phyloP scores from a whole-genome alignment of 140 eudicot genomes.

The Flaveria floridana region DNA sequence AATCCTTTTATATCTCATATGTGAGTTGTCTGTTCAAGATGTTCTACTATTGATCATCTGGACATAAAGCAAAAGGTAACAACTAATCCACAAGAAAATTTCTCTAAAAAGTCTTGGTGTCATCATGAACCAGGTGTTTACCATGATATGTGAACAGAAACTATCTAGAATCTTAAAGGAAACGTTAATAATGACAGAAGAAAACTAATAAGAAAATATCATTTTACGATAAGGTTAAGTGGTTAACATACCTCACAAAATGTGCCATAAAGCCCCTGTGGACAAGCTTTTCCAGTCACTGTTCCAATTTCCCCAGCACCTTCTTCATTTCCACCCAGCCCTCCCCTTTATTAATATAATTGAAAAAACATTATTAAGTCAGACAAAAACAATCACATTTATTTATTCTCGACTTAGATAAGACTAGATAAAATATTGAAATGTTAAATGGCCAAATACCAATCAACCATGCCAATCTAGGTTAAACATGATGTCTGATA shows the following conservation, averaged over 20 bases:
- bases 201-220: slow-evolving; percentile 4
- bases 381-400: not conserved
- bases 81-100: not conserved
- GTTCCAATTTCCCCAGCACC: slow-evolving; percentile 76
- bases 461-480: slow-evolving; percentile 2
- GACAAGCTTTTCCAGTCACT: slow-evolving; percentile 77
- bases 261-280: slow-evolving; percentile 90
- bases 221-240: slow-evolving; percentile 1
- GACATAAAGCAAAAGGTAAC: slow-evolving; percentile 9
- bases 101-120: not conserved
- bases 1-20: slow-evolving; percentile 10
- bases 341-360: slow-evolving; percentile 56
- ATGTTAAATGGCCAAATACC: slow-evolving; percentile 9
- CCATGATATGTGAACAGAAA: not conserved
- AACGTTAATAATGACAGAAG: slow-evolving; percentile 15
- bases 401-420: slow-evolving; percentile 3
- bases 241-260: slow-evolving; percentile 65
- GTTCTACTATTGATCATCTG: slow-evolving; percentile 6
- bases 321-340: slow-evolving; percentile 53
- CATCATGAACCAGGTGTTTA: not conserved
- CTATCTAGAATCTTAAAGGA: slow-evolving; percentile 11
- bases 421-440: slow-evolving; percentile 3
- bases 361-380: slow-evolving; percentile 18
- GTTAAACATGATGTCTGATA: slow-evolving; percentile 15
- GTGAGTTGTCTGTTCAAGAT: slow-evolving; percentile 16